Evolutionary conservation across 2,329 filamentous ascomycete genomes (phyloP), one percentile per base, ranked within the genome.

Genomic region (Aspergillus arachidicola): DNA sequence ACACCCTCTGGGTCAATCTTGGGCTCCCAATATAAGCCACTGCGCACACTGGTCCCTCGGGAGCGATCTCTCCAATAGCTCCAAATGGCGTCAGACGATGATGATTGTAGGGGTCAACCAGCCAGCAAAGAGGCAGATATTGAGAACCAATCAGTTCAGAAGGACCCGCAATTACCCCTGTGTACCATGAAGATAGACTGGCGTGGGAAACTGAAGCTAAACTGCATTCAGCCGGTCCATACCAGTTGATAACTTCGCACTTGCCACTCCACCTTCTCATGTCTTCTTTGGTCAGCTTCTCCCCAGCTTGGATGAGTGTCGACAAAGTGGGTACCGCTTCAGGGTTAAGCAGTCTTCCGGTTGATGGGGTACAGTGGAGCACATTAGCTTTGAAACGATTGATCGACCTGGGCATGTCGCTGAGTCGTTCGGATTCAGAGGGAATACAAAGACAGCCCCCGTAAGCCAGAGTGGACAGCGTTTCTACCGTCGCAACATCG

Each of bases 41-140:
- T 19, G 51, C 59, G 6, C 60, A n/a, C 6, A 59, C 7, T 26
- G 64, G 64, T 11, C 62, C 62, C 30, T 62, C 54, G 6, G 64
- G n/a, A 16, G 60, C 32, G 4, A 66, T 60, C 36, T 66, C 64
- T 19, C 64, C 64, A 10, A 57, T 45, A 16, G 54, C 59, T 1
- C 64, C 64, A 11, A 64, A 50, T 9, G 64, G 64, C 26, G 50
- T 46, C 7, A 66, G 43, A n/a, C 55, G 46, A 28, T 66, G 30
- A 21, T 58, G 38, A 26, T 64, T 48, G 3, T 62, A 12, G 10
- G 61, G 51, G n/a, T 66, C 32, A 28, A 57, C 54, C 1, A 57
- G 34, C 54, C 54, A 57, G 9, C 19, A 7, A 48, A 4, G 21
- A 48, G 43, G 43, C n/a, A 46, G 43, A 23, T 46, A 46, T 46